Base-by-base conservation (phyloP, 179 eudicot genomes). In the Spergularia azorica region DNA sequence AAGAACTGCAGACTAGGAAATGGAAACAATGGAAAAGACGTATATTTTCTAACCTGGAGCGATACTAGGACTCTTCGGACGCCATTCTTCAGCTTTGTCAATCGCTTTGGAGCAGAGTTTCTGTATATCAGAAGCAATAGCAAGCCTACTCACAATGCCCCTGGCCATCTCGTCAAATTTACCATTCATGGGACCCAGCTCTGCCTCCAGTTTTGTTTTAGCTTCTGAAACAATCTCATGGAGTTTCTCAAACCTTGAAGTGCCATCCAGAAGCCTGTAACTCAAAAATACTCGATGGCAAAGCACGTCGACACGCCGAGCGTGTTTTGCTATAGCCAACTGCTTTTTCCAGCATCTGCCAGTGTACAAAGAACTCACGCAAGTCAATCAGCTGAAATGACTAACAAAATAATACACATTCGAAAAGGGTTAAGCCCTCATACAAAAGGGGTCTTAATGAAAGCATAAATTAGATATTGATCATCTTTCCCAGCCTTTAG, bases 291-390 rank as follows among this genome's bases (percentile, higher is more conserved):
- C 86, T 82, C 97, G 81, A 73, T 90, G 81, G 74, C 97, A 91
- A 48, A 91, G 97, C 63, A 87, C 83, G 73, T 93, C 92, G 1
- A 95, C 89, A 21, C 90, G 90, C 13, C 95, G 92, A 61, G 97
- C 92, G 75, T 95, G 97, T 85, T 86, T 90, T 18, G 97, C 97
- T 71, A 88, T 77, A 71, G 38, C 79, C 84, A 95, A 75, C 79
- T 95, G 97, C 86, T 90, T 90, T 86, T 89, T 95, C 95, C 91
- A 95, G 83, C 84, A 90, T 76, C 97, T 95, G 91, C 64, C 69
- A 81, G 72, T 66, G 18, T 71, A 16, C 6, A 66, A 54, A 50
- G 65, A 75, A 65, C 41, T 16, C 12, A 11, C 52, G 58, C 70
- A 81, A 6, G 68, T 76, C 15, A 72, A 61, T 21, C 26, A 39